Conservation (phyloP, 2,329 filamentous ascomycete genomes). For the Dactylonectria macrodidyma region DNA sequence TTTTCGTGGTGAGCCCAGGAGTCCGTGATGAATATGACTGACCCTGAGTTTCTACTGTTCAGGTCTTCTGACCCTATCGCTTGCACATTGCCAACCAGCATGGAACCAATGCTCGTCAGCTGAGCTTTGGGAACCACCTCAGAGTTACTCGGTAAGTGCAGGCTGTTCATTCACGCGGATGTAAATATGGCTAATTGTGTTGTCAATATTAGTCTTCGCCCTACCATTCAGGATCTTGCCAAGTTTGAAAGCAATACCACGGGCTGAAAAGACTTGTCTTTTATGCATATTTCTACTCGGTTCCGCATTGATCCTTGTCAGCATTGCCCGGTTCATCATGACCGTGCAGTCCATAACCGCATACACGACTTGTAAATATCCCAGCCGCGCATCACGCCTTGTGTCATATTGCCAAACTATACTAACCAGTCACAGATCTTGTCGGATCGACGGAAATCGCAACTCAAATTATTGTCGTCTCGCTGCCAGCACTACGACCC, state of each 20-base stretch:
- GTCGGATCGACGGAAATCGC: constrained; percentile 5
- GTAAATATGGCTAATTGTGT: background rate
- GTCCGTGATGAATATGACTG: background rate
- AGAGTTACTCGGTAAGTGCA: constrained; percentile 5
- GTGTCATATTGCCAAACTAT: too few species aligned
- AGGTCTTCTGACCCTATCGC: background rate
- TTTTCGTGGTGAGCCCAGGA: background rate
- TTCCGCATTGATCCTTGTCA: background rate
- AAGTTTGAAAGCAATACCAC: background rate
- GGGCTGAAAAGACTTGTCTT: background rate
- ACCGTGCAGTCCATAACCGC: background rate
- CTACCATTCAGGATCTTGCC: constrained; percentile 8
- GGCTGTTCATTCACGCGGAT: background rate
- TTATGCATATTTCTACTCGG: background rate
- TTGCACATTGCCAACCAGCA: background rate
- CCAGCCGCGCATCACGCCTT: too few species aligned
- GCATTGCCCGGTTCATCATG: background rate
- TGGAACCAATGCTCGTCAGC: background rate
- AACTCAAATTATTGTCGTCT: constrained; percentile 11
- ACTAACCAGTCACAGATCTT: background rate
- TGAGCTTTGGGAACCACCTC: background rate
- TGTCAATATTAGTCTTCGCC: background rate
- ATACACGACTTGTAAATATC: background rate
- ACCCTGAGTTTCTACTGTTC: background rate
- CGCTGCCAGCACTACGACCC: constrained; percentile 11